These are phyloP conservation scores for Plantago lanceolata DNA, from an alignment of 305 asterid species.

Conservation along the genomic window DNA sequence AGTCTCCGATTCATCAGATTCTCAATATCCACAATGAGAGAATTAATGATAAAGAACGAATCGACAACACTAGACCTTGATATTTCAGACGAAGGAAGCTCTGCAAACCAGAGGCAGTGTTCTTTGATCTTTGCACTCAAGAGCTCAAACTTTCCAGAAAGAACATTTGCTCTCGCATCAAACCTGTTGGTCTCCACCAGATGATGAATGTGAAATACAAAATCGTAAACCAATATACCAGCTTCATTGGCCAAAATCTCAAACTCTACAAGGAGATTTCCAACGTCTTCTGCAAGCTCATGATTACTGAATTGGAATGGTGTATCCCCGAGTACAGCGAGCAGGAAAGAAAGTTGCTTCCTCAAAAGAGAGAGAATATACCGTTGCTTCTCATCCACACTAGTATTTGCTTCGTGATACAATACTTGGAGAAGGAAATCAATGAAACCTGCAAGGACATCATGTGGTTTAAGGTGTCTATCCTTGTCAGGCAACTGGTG, in stretches of 20 bases:
- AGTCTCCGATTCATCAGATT: background rate
- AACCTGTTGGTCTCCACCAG: background rate
- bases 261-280: background rate
- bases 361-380: background rate
- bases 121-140: background rate
- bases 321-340: background rate
- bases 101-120: background rate
- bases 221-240: background rate
- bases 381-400: background rate
- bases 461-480: background rate
- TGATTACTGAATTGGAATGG: background rate
- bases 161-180: background rate
- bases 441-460: background rate
- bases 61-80: constrained; percentile 1
- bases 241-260: constrained; percentile 4
- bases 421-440: background rate
- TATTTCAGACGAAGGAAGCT: background rate
- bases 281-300: background rate
- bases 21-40: constrained; percentile 10
- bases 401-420: background rate
- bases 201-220: background rate
- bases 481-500: too few species aligned
- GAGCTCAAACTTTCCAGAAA: background rate
- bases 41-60: constrained; percentile 14
- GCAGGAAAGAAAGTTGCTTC: constrained; percentile 1